A percentile compares a stretch with the other conserved stretches of the same genome.
Evolutionary conservation across 768 basidiomycete species (phyloP).

Genomic region (Dictyophora rubrovolvata): DNA sequence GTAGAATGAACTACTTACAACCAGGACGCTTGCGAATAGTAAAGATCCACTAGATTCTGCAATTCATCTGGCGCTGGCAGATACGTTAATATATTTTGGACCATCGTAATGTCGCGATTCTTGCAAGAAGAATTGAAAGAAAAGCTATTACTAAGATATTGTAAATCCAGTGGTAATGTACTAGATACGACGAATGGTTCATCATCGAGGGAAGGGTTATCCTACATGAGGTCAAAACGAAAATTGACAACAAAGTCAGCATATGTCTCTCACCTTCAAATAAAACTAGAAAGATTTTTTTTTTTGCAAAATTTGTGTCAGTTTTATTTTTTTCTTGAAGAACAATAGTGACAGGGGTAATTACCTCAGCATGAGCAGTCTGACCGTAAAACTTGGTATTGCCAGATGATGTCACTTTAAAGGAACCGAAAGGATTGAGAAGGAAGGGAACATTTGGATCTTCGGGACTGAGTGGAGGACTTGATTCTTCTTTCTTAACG

Average conservation of each 20-base stretch:
- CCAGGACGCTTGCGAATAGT: neutral
- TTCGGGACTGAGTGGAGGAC: neutral
- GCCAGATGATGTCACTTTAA: neutral
- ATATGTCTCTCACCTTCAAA: neutral
- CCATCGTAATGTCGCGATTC: neutral
- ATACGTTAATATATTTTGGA: neutral
- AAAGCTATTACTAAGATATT: neutral
- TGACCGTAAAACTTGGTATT: neutral
- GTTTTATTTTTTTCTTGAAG: too few species aligned
- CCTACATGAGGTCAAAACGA: neutral
- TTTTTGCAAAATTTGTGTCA: too few species aligned
- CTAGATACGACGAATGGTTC: neutral
- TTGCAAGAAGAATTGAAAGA: neutral
- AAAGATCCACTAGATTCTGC: neutral
- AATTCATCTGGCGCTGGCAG: neutral
- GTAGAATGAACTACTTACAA: neutral
- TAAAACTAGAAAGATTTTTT: neutral
- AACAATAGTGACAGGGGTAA: too few species aligned
- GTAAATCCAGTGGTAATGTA: neutral
- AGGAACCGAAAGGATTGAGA: neutral
- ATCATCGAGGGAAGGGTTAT: neutral
- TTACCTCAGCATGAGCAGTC: neutral
- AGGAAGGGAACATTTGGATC: neutral
- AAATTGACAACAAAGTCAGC: neutral
- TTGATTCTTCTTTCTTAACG: neutral